Evolutionary conservation across 345 rosid genomes (phyloP).

Genomic region (Capsella bursapastoris): DNA sequence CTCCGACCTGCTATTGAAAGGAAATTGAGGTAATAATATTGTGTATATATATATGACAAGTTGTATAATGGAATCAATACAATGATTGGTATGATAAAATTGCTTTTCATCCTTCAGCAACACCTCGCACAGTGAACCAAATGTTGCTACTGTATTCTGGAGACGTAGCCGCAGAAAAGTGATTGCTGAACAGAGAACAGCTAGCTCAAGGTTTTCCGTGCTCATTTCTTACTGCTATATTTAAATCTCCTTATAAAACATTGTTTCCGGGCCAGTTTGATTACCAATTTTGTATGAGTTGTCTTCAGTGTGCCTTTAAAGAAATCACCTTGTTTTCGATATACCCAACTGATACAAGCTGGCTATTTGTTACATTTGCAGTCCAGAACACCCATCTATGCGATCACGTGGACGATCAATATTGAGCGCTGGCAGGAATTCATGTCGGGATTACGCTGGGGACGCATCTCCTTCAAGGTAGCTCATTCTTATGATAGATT

Average conservation of each 20-base stretch:
- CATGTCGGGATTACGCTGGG: slow-evolving; percentile 66
- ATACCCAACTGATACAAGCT: slow-evolving; percentile 24
- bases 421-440: slow-evolving; percentile 79
- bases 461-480: slow-evolving; percentile 83
- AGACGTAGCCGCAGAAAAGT: slow-evolving; percentile 91
- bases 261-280: not conserved
- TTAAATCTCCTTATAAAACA: not conserved
- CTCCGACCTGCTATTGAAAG: slow-evolving; percentile 60
- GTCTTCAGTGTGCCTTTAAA: slow-evolving; percentile 2
- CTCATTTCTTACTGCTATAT: slow-evolving; percentile 32
- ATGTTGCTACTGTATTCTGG: slow-evolving; percentile 85
- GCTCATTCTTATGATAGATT: slow-evolving; percentile 1
- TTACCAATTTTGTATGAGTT: slow-evolving; percentile 4
- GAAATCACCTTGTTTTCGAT: slow-evolving; percentile 13
- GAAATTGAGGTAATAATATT: slow-evolving; percentile 62
- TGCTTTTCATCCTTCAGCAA: slow-evolving; percentile 45
- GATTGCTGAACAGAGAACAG: slow-evolving; percentile 93
- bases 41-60: slow-evolving; percentile 9
- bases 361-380: slow-evolving; percentile 50
- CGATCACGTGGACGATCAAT: slow-evolving; percentile 80
- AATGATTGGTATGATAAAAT: slow-evolving; percentile 16
- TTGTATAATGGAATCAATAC: slow-evolving; percentile 27
- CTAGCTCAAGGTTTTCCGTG: slow-evolving; percentile 83
- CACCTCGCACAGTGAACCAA: slow-evolving; percentile 90
- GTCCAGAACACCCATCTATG: slow-evolving; percentile 92